These are phyloP conservation scores for Metschnikowia reukaufii DNA, from an alignment of 805 yeast genomes.

Conservation along the genomic window DNA sequence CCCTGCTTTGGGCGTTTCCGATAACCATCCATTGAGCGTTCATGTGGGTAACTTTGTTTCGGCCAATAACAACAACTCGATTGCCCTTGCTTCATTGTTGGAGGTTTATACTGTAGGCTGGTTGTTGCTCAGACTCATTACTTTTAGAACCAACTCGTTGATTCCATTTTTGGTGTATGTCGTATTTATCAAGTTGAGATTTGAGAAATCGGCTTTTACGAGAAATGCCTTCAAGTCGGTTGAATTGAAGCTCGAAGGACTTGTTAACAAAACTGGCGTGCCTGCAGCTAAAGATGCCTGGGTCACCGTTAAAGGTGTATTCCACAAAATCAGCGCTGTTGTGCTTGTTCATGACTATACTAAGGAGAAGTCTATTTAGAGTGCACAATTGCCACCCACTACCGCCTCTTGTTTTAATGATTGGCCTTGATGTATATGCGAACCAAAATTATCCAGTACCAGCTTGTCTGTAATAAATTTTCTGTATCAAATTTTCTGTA, in stretches of 20 bases:
- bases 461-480: too few relatives aligned
- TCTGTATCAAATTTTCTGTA: too few relatives aligned
- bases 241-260: conserved; percentile 52
- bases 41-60: conserved; percentile 40
- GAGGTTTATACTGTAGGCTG: conserved; percentile 45
- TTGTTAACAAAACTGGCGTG: conserved; percentile 26
- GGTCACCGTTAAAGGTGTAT: conserved; percentile 33
- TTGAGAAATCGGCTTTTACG: conserved; percentile 71
- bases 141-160: conserved; percentile 67
- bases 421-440: too few relatives aligned
- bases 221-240: conserved; percentile 64
- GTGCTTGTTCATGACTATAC: conserved; percentile 37
- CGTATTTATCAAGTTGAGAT: conserved; percentile 72
- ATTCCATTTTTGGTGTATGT: conserved; percentile 53
- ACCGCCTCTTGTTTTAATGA: too few relatives aligned
- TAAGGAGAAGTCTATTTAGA: conserved; percentile 30
- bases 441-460: too few relatives aligned
- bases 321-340: conserved; percentile 29
- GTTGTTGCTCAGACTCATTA: conserved; percentile 50
- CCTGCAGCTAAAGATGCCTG: conserved; percentile 40
- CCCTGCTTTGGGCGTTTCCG: conserved; percentile 53
- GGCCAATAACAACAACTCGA: conserved; percentile 37
- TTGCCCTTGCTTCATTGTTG: conserved; percentile 39
- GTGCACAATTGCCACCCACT: too few relatives aligned
- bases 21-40: conserved; percentile 32